Percentiles rank a stretch among this genome's conserved stretches.
These are phyloP conservation scores for Aspergillus sp. DNA, from an alignment of 2,329 filamentous ascomycete genomes.

Conservation along the genomic window DNA sequence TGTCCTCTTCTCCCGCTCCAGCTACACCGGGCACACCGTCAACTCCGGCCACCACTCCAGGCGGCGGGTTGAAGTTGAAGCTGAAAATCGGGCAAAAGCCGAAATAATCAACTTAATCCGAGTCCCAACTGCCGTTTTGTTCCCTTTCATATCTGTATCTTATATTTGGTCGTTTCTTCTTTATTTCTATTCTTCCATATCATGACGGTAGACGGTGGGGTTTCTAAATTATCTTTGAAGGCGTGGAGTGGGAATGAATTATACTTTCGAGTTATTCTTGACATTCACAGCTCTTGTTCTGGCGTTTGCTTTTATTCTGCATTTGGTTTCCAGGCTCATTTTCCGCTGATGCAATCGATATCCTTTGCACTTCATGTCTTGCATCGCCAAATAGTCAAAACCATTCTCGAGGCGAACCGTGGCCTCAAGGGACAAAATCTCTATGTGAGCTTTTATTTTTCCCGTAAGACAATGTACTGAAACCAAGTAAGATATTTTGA, in stretches of 20 bases:
- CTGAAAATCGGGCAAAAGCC: constrained; percentile 31
- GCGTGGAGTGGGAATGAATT: constrained; percentile 11
- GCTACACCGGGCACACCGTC: constrained; percentile 23
- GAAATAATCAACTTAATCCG: constrained; percentile 15
- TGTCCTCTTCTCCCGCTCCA: constrained; percentile 21
- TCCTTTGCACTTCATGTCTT: constrained; percentile 7
- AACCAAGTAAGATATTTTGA: constrained; percentile 20
- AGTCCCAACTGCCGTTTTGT: not conserved
- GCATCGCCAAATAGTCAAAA: constrained; percentile 4
- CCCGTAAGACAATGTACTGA: constrained; percentile 1
- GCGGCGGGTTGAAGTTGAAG: constrained; percentile 38
- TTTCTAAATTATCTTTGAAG: constrained; percentile 7
- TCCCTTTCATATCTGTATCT: not conserved
- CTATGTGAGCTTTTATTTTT: constrained; percentile 1
- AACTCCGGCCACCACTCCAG: constrained; percentile 17
- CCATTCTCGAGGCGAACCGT: not conserved
- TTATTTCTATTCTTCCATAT: constrained; percentile 9
- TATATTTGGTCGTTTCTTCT: constrained; percentile 8
- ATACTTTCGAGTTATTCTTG: constrained; percentile 2
- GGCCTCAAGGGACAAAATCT: not conserved
- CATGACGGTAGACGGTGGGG: constrained; percentile 1
- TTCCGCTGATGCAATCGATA: constrained; percentile 3
- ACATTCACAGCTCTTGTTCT: constrained; percentile 11
- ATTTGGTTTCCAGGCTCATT: constrained; percentile 3
- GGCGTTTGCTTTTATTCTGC: constrained; percentile 3